Conservation (phyloP, 192 early-diverging fungal genomes). For the Coemansia sp. region DNA sequence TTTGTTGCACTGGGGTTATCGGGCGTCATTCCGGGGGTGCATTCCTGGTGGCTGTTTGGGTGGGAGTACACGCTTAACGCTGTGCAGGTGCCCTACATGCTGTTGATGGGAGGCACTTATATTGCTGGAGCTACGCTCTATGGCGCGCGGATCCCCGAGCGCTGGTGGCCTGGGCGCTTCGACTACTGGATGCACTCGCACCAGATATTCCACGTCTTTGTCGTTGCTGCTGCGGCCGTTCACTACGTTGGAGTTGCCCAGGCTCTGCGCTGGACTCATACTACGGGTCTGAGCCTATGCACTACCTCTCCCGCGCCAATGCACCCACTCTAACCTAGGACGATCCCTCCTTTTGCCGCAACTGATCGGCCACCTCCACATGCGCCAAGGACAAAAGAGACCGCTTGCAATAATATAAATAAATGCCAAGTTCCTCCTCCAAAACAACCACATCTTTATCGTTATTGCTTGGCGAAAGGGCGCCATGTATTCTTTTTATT, state of each 20-base stretch:
- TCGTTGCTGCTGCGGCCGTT: slow-evolving; percentile 70
- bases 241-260: slow-evolving; percentile 75
- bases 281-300: slow-evolving; percentile 36
- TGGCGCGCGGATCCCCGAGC: slow-evolving; percentile 82
- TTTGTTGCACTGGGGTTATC: slow-evolving; percentile 84
- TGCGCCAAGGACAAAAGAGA: neutral
- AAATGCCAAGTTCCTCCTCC: neutral
- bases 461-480: too few relatives aligned
- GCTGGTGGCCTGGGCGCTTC: slow-evolving; percentile 82
- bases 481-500: neutral
- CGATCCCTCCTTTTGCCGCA: neutral
- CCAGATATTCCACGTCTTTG: slow-evolving; percentile 90
- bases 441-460: neutral
- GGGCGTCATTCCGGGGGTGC: slow-evolving; percentile 73
- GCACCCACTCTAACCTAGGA: slow-evolving; percentile 8
- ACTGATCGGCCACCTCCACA: slow-evolving; percentile 1
- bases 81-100: slow-evolving; percentile 67
- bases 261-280: slow-evolving; percentile 59
- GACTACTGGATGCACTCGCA: slow-evolving; percentile 85
- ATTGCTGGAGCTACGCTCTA: slow-evolving; percentile 86
- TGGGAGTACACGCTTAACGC: slow-evolving; percentile 61
- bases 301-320: neutral
- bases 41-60: slow-evolving; percentile 69
- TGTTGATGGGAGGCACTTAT: slow-evolving; percentile 79
- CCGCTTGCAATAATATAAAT: neutral